Percentiles rank a stretch among this genome's conserved stretches.
Evolutionary conservation across 331 rosid genomes (phyloP).

Genomic region (Stylosanthes scabra): DNA sequence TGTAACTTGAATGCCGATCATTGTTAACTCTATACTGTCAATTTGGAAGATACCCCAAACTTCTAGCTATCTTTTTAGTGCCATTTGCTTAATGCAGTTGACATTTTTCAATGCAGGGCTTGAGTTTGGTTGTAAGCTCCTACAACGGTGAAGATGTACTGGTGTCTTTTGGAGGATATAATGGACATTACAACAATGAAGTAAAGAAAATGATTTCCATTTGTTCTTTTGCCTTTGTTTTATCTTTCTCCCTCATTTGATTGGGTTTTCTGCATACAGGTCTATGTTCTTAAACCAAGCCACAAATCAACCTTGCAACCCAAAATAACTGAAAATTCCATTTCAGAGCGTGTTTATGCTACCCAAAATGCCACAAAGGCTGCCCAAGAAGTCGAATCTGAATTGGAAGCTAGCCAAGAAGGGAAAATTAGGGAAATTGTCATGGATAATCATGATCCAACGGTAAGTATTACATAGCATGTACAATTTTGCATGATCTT

Average conservation of each 20-base stretch:
- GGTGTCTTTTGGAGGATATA: conserved; percentile 89
- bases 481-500: conserved; percentile 31
- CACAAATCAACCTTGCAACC: conserved; percentile 89
- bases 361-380: conserved; percentile 67
- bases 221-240: conserved; percentile 32
- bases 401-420: conserved; percentile 68
- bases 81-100: conserved; percentile 27
- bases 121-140: conserved; percentile 86
- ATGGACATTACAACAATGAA: conserved; percentile 92
- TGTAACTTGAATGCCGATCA: conserved; percentile 19
- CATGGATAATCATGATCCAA: conserved; percentile 68
- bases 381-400: conserved; percentile 78
- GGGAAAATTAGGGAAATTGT: conserved; percentile 85
- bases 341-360: conserved; percentile 75
- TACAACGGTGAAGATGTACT: conserved; percentile 78
- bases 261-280: conserved; percentile 55
- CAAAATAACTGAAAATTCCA: conserved; percentile 60
- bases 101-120: conserved; percentile 66
- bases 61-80: conserved; percentile 17
- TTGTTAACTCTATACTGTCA: conserved; percentile 11
- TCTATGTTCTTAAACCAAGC: conserved; percentile 90
- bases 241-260: conserved; percentile 29
- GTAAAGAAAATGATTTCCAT: conserved; percentile 47
- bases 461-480: conserved; percentile 51
- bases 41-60: too few species aligned